Evolutionary conservation across 2,329 filamentous ascomycete genomes (phyloP).

Genomic region (Ophiognomonia clavigignenti-juglandacearum): DNA sequence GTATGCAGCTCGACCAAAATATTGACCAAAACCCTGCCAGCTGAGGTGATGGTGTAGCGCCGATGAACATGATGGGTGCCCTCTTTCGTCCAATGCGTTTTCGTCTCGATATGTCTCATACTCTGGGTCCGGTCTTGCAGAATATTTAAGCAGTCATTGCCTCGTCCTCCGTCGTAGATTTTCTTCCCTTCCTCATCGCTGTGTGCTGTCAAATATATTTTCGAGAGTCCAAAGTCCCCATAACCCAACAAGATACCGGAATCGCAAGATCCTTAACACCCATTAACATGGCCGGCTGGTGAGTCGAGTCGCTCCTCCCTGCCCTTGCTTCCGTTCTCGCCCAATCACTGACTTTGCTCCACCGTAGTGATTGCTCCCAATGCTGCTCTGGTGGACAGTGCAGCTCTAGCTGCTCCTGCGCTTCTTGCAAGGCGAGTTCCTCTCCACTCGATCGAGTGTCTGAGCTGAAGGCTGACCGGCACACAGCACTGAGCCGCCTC

Average conservation of each 20-base stretch:
- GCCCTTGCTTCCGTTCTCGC: not conserved
- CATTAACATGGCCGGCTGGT: slow-evolving; percentile 12
- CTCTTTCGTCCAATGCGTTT: too few relatives aligned
- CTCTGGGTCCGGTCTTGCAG: too few relatives aligned
- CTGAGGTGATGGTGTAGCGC: not conserved
- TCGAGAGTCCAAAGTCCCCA: not conserved
- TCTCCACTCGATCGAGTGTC: not conserved
- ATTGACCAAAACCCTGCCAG: not conserved
- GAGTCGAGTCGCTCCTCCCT: not conserved
- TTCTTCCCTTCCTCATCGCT: not conserved
- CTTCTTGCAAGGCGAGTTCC: slow-evolving; percentile 13
- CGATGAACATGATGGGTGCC: too few relatives aligned
- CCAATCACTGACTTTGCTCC: slow-evolving; percentile 4
- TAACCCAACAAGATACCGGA: not conserved
- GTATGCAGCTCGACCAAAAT: not conserved
- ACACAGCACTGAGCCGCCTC: not conserved
- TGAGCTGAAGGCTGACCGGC: not conserved
- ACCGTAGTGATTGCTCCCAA: slow-evolving; percentile 8
- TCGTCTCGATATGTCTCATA: too few relatives aligned
- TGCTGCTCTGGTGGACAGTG: slow-evolving; percentile 15
- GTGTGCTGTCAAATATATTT: not conserved
- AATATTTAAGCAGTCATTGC: not conserved
- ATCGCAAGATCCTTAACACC: not conserved
- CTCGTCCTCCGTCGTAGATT: not conserved
- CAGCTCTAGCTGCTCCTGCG: slow-evolving; percentile 9